Base-by-base conservation (phyloP, 1,284 basidiomycete species). In the Violaceomyces palustris region DNA sequence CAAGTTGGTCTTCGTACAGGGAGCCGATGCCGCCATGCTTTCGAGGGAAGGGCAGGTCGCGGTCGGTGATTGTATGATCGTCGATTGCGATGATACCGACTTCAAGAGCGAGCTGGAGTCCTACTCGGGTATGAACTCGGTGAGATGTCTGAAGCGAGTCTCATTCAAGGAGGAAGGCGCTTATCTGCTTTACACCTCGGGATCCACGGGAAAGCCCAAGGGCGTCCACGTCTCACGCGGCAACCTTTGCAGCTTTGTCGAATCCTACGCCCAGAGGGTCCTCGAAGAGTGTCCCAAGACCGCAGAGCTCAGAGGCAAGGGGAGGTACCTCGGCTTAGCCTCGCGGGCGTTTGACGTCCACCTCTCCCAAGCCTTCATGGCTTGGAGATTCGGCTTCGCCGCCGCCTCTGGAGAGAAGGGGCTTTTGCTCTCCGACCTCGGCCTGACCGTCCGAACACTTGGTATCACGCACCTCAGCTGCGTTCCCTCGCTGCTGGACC, bases 401-500 rank as follows among this genome's bases (percentile, higher is more conserved):
- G 63, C 79, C 12, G 53, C 79, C 24, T 76, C 75, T 40, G 46
- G 40, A 25, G 79, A 77, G 10, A 76, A 74, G 21, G 74, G 79
- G 11, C 75, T 77, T 11, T 67, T 80, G 15, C 65, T 80, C 11
- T 79, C 78, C 52, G 75, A 80, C 50, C 74, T 80, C 17, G 75
- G 78, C 6, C 57, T 66, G 22, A 77, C 78, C 45, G 75, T 79
- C 46, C 74, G 70, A 29, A 48, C 62, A n/a, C 64, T 80, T n/a
- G 72, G 68, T 3, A 74, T 81, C 24, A 80, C 80, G 3, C 80
- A 81, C 57, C 66, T 81, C 38, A 79, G 78, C 10, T 78, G 80
- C 39, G 80, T 80, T 12, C 79, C 79, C 5, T 79, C 79, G 61
- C 67, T 80, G 43, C 79, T 80, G 39, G 80, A 81, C 54, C 79